A percentile compares a stretch with the other conserved stretches of the same genome.
Evolutionary conservation across 2,329 filamentous ascomycete species (phyloP).

Genomic region (Colletotrichum sp.): DNA sequence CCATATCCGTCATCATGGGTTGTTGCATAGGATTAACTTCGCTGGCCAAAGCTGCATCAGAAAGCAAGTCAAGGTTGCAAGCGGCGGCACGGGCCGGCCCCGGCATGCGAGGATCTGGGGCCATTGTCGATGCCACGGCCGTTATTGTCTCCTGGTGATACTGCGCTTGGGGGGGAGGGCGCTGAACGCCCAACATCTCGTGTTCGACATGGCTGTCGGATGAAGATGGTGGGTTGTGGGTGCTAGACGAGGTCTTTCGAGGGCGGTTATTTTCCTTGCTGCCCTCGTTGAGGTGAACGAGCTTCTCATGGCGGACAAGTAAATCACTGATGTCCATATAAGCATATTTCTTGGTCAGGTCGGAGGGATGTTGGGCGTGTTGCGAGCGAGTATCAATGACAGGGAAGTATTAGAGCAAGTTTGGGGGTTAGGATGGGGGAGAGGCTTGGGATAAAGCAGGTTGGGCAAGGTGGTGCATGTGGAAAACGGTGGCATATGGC

Average conservation of each 20-base stretch:
- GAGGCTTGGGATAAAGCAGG: conserved; percentile 11
- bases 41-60: conserved; percentile 64
- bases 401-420: neutral
- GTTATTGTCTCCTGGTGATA: conserved; percentile 44
- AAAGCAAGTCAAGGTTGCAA: conserved; percentile 64
- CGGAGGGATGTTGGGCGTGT: neutral
- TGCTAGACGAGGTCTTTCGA: conserved; percentile 49
- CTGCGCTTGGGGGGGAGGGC: conserved; percentile 38
- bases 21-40: conserved; percentile 56
- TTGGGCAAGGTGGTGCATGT: conserved; percentile 10
- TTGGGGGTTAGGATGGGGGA: neutral
- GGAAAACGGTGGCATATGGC: conserved; percentile 3
- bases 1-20: conserved; percentile 52
- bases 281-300: conserved; percentile 67
- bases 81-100: conserved; percentile 46
- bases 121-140: conserved; percentile 41
- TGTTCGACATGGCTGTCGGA: conserved; percentile 52
- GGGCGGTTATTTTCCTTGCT: conserved; percentile 57
- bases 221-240: conserved; percentile 49
- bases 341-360: conserved; percentile 42
- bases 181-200: conserved; percentile 51
- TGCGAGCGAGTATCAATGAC: conserved; percentile 5
- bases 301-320: conserved; percentile 67
- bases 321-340: conserved; percentile 70
- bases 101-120: conserved; percentile 51